Percentiles rank a stretch among this genome's conserved stretches.
Conservation (phyloP, 2,329 filamentous ascomycete species). For the Leptographium procerum region DNA sequence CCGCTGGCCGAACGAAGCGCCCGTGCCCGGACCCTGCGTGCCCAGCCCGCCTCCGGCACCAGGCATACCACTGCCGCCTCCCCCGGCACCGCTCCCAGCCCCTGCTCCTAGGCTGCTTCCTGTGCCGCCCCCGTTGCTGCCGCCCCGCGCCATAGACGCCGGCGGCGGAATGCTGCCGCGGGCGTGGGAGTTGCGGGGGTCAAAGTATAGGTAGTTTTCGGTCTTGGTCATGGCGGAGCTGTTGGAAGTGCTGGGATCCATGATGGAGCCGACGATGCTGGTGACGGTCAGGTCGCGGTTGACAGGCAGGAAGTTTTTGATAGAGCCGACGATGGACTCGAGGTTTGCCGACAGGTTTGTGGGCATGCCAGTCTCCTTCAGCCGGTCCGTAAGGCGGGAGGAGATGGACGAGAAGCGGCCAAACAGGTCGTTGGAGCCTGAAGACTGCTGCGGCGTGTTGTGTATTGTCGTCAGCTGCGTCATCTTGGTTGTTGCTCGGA, state of each 20-base stretch:
- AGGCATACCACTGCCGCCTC: constrained; percentile 33
- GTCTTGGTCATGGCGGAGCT: constrained; percentile 92
- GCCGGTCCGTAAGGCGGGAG: constrained; percentile 80
- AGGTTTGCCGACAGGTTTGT: constrained; percentile 63
- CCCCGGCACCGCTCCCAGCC: constrained; percentile 14
- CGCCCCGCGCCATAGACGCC: constrained; percentile 37
- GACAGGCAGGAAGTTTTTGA: constrained; percentile 95
- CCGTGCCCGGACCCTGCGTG: constrained; percentile 46
- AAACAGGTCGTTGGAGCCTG: constrained; percentile 67
- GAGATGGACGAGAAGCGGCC: constrained; percentile 88
- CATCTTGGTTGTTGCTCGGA: constrained; percentile 73
- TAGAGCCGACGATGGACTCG: constrained; percentile 85
- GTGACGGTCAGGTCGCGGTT: constrained; percentile 94
- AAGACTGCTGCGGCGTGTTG: constrained; percentile 47
- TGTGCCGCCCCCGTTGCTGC: constrained; percentile 13
- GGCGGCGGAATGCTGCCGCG: constrained; percentile 82
- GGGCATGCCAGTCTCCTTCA: constrained; percentile 80
- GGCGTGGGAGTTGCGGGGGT: constrained; percentile 85
- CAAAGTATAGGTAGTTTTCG: constrained; percentile 94
- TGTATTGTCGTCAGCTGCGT: constrained; percentile 93
- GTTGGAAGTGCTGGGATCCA: constrained; percentile 85
- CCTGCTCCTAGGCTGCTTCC: constrained; percentile 20
- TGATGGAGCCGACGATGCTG: constrained; percentile 95
- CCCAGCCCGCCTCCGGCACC: constrained; percentile 31
- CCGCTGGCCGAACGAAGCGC: constrained; percentile 81